Evolutionary conservation across 169 alveolate species (phyloP), one percentile per base, ranked within the genome.

Genomic region (Plasmodium blacklocki): DNA sequence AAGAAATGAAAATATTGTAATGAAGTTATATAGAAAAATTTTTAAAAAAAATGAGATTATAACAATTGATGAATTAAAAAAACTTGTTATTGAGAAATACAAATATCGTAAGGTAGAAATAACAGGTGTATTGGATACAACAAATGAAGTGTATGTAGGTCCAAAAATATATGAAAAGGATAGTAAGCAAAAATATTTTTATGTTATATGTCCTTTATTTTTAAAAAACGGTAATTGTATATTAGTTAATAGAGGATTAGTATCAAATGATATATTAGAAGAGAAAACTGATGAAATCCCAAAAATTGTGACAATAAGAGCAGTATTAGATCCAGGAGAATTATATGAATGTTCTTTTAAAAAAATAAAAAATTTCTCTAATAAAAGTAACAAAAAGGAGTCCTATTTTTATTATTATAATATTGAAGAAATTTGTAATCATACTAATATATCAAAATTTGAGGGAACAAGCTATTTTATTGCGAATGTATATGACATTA

Each of bases 271-370:
- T 29, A 78, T 76, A 39, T 87, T 89, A 67, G 93, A 43, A 67
- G 76, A 74, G 47, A 87, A 66, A 71, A 71, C 32, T 49, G 93
- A 80, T 18, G 95, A 89, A 67, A 74, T 90, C 19, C 96, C 97
- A 0, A 96, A 95, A 83, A 73, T 92, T 88, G 96, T 95, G 12
- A 95, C 96, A 26, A 94, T 95, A 14, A 93, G 97, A 43, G 97
- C 96, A 3, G 76, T 95, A 45, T 68, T 95, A 50, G 96, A 93
- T 60, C 93, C 93, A 3, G 97, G 97, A 19, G 97, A 95, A 68
- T 73, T 94, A 23, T 73, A 73, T 72, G 94, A 93, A 73, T 50
- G 74, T 21, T 63, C 88, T 11, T 70, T 90, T 29, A 76, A 88
- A 11, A 54, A 49, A 8, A 14, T 63, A 11, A 75, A 88, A 21